A percentile compares a stretch with the other conserved stretches of the same genome.
Conservation (phyloP, 805 yeast species). For the Ogataea saltuana region DNA sequence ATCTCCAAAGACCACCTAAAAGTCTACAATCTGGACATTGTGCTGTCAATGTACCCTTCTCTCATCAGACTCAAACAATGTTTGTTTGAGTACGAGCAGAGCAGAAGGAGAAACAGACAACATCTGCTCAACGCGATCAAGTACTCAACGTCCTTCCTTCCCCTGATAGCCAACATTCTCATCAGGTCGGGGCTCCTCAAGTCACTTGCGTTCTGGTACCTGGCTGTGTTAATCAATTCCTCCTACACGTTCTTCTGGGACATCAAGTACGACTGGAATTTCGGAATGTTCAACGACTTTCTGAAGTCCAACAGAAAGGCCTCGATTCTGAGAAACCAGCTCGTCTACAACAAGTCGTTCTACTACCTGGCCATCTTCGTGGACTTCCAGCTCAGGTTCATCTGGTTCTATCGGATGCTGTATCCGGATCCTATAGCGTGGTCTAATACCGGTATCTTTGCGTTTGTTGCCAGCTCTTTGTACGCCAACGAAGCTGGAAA, state of each 20-base stretch:
- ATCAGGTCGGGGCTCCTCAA: slow-evolving; percentile 29
- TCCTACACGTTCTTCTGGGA: slow-evolving; percentile 88
- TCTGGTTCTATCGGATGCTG: slow-evolving; percentile 66
- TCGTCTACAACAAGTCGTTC: slow-evolving; percentile 35
- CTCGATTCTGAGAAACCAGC: slow-evolving; percentile 31
- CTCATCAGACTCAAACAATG: slow-evolving; percentile 84
- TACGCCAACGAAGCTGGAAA: slow-evolving; percentile 57
- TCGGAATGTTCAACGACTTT: slow-evolving; percentile 49
- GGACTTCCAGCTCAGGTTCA: slow-evolving; percentile 69
- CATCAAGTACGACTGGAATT: slow-evolving; percentile 83
- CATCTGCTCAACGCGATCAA: slow-evolving; percentile 75
- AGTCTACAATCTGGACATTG: slow-evolving; percentile 32
- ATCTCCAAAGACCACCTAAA: slow-evolving; percentile 35
- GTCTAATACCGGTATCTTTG: slow-evolving; percentile 15
- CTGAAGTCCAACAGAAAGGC: slow-evolving; percentile 18
- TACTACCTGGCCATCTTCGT: slow-evolving; percentile 59
- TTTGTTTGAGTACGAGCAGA: slow-evolving; percentile 58
- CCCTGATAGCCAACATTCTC: slow-evolving; percentile 43
- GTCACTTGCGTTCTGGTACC: slow-evolving; percentile 44
- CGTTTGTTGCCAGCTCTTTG: slow-evolving; percentile 27
- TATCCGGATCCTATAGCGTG: slow-evolving; percentile 20
- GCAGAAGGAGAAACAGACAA: slow-evolving; percentile 44
- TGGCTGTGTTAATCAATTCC: slow-evolving; percentile 59
- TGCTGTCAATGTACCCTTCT: slow-evolving; percentile 54
- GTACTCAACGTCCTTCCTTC: slow-evolving; percentile 63